phyloP scores from a whole-genome alignment of 2,329 filamentous ascomycete species.

The Fusarium sterilihyphosum region DNA sequence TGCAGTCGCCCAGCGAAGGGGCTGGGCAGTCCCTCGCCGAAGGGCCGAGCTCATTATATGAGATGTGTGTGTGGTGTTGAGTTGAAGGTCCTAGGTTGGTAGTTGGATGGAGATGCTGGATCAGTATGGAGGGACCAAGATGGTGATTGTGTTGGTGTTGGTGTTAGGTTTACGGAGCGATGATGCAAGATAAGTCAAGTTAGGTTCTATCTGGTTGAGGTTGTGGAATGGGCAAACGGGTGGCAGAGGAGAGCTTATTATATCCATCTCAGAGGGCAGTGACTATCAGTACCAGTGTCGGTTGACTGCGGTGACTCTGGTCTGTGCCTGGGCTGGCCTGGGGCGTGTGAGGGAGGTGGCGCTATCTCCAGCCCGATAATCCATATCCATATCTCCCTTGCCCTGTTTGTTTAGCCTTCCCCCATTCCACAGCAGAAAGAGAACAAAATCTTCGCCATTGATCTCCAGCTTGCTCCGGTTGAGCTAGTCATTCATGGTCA shows the following conservation, averaged over 20 bases:
- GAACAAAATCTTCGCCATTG: constrained; percentile 9
- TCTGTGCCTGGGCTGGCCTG: constrained; percentile 19
- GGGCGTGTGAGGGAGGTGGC: constrained; percentile 33
- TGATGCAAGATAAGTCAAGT: constrained; percentile 34
- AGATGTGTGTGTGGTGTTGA: constrained; percentile 19
- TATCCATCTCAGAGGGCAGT: constrained; percentile 11
- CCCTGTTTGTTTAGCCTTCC: background rate
- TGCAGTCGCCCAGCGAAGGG: constrained; percentile 39
- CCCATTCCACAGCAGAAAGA: constrained; percentile 23
- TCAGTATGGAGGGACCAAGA: constrained; percentile 33
- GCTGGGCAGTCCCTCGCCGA: constrained; percentile 41
- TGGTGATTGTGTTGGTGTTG: background rate
- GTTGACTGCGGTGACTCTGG: constrained; percentile 25
- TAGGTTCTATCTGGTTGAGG: constrained; percentile 19
- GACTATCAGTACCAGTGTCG: constrained; percentile 12
- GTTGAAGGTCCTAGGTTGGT: constrained; percentile 11
- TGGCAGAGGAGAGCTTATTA: constrained; percentile 34
- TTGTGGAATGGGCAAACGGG: constrained; percentile 13
- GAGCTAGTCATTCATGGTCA: constrained; percentile 22
- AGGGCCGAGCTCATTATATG: constrained; percentile 42
- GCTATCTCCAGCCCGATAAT: constrained; percentile 31
- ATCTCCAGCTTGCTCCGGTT: constrained; percentile 9
- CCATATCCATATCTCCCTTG: background rate
- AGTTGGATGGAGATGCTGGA: constrained; percentile 11
- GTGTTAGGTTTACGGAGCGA: constrained; percentile 21